These are phyloP conservation scores for Mucor saturninus DNA, from an alignment of 371 early-diverging fungal genomes.

Conservation along the genomic window DNA sequence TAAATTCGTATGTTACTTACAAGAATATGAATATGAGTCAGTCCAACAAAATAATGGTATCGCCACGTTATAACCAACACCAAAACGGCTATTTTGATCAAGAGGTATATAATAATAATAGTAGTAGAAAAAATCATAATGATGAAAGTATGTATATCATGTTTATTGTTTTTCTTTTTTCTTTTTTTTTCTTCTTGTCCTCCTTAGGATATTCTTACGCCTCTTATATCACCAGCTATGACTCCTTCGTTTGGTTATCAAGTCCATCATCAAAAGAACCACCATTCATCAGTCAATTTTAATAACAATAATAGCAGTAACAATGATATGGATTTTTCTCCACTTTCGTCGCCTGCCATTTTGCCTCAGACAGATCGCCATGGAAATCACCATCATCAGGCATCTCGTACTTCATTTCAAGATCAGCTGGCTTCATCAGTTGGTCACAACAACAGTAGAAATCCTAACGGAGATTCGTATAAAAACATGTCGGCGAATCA, in stretches of 20 bases:
- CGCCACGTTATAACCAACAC: constrained; percentile 15
- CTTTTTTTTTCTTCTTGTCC: background rate
- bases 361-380: constrained; percentile 31
- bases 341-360: constrained; percentile 68
- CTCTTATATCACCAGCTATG: constrained; percentile 70
- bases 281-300: constrained; percentile 26
- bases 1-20: constrained; percentile 17
- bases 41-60: constrained; percentile 9
- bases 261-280: constrained; percentile 37
- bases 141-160: constrained; percentile 6
- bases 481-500: constrained; percentile 34
- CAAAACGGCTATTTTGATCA: constrained; percentile 17
- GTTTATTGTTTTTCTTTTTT: background rate
- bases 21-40: constrained; percentile 7
- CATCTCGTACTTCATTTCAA: constrained; percentile 4
- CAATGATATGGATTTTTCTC: constrained; percentile 57
- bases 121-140: constrained; percentile 13
- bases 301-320: constrained; percentile 12
- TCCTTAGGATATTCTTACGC: constrained; percentile 54
- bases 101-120: constrained; percentile 21
- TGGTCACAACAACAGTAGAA: background rate
- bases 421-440: constrained; percentile 4
- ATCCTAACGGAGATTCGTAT: background rate
- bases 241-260: constrained; percentile 54
- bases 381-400: background rate